Evolutionary conservation across 331 rosid genomes (phyloP), one percentile per base, ranked within the genome.

Genomic region (Saraca asoca): DNA sequence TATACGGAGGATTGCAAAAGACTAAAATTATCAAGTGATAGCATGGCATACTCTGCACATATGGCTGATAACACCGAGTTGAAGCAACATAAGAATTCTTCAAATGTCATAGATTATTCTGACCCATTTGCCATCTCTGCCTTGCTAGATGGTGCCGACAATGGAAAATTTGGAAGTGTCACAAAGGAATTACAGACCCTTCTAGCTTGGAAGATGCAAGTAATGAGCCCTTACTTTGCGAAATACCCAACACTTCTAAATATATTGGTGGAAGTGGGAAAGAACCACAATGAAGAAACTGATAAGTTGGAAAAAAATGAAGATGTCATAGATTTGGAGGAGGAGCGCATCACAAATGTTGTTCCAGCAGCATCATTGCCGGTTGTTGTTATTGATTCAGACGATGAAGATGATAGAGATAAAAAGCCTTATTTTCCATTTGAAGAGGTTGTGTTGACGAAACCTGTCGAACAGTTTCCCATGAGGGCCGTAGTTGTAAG

Each of bases 151-250:
- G 41, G 68, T 12, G 50, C 79, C 49, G 79, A 81, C 44, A 9
- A n/a, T 51, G 75, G 90, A 37, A 75, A 63, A 51, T 85, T 73
- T 71, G 90, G 90, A 74, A 85, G 87, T 76, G 84, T 77, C 58
- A 71, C 83, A 1, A 76, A 81, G 50, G 87, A 85, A 3, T 72
- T 85, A 20, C 66, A 81, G 42, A 77, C 79, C 41, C 76, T 85
- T 66, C 12, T 31, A 42, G 74, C 83, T 45, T 66, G 5, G 31
- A 85, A 64, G 76, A 60, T 52, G 64, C 79, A 70, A 68, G 42
- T 58, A 5, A 59, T 81, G 24, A 34, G 49, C 49, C 79, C 82
- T 4, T 66, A 69, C 39, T 52, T 79, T 52, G 64, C 42, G 11
- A 66, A 44, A 68, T 68, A 58, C 60, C 86, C 85, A 11, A 6